Evolutionary conservation across 164 flowering plant genomes (phyloP).

Genomic region (Vitis vinifera): ASM3070453v1 NC_081812.1:15346501-15347000

Average conservation of each 20-base stretch:
- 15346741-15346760: no score
- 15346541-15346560: background rate
- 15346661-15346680: no score
- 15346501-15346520: background rate
- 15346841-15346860: constrained; percentile 46
- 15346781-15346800: background rate
- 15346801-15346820: background rate
- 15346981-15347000: constrained; percentile 69
- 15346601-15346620: no score
- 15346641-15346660: no score
- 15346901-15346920: constrained; percentile 73
- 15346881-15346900: constrained; percentile 51
- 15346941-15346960: constrained; percentile 72
- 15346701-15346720: no score
- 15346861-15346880: constrained; percentile 56
- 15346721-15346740: no score
- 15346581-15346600: no score
- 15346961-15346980: constrained; percentile 42
- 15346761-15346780: no score
- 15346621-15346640: no score
- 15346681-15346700: no score
- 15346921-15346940: constrained; percentile 64
- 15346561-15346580: no score
- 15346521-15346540: background rate
- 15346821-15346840: background rate